Evolutionary conservation across 192 early-diverging fungal species (phyloP), one percentile per base, ranked within the genome.

Genomic region (Martensiomyces pterosporus): DNA sequence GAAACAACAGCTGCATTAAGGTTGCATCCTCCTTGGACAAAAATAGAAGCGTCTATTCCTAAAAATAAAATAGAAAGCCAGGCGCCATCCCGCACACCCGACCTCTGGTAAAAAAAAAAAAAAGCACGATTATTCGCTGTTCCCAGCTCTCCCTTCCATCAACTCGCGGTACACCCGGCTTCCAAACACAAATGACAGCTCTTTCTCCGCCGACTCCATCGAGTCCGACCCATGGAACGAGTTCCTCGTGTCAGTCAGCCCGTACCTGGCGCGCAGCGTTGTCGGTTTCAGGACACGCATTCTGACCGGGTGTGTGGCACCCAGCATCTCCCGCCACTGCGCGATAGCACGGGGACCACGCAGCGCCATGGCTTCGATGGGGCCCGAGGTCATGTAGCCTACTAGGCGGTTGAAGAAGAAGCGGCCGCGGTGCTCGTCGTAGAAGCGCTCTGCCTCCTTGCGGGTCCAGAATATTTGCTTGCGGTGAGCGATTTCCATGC

Each of bases 161-260:
- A n/a, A n/a, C n/a, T n/a, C n/a, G n/a, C n/a, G n/a, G n/a, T n/a
- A n/a, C n/a, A n/a, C n/a, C n/a, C n/a, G n/a, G 77, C 60, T n/a
- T 76, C 75, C 76, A 55, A 88, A 88, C 24, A 85, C 75, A 34
- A 82, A 79, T 4, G 43, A 39, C 2, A 88, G 78, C 52, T 88
- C 86, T 7, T 73, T 63, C 19, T 21, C 42, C 14, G 86, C 86
- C 0, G 68, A 79, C 9, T 75, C 77, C 1, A 52, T 49, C 0
- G 85, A 82, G 48, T 87, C 85, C 35, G 84, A 86, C 0, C 86
- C 86, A 55, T 88, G 86, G 33, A 86, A 86, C 1, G 84, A 85
- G 49, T 88, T 88, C 18, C 86, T 40, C 2, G 86, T 86, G 49
- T 89, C 87, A 0, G 84, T 86, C 55, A 89, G 47, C 2, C 85